A percentile compares a stretch with the other conserved stretches of the same genome.
Conservation (phyloP, 768 basidiomycete species). For the Calocera cornea region DNA sequence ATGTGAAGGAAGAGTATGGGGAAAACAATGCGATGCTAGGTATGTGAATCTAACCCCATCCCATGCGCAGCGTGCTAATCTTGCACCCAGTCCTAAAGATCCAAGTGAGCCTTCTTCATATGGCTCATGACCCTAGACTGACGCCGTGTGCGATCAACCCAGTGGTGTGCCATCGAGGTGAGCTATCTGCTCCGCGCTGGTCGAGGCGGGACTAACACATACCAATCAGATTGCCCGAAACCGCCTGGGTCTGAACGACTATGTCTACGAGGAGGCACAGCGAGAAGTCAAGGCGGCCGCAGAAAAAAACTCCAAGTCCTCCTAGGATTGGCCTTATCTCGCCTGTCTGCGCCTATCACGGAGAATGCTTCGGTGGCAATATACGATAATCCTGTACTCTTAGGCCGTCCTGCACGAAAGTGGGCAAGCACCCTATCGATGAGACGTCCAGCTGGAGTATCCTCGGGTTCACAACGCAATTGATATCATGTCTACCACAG, state of each 20-base stretch:
- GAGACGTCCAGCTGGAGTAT: too few relatives aligned
- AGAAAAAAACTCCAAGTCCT: slow-evolving; percentile 40
- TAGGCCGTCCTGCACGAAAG: too few relatives aligned
- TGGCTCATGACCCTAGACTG: neutral
- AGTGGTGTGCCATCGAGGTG: slow-evolving; percentile 3
- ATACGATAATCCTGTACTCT: too few relatives aligned
- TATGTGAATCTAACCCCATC: slow-evolving; percentile 23
- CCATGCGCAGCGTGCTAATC: neutral
- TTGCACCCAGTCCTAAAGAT: slow-evolving; percentile 17
- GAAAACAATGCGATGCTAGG: slow-evolving; percentile 93
- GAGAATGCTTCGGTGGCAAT: neutral
- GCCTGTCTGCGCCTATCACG: neutral
- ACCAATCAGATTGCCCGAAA: slow-evolving; percentile 63
- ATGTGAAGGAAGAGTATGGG: slow-evolving; percentile 67
- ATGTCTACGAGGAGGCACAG: slow-evolving; percentile 68
- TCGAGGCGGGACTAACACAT: neutral
- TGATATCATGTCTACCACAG: too few relatives aligned
- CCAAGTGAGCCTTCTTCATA: slow-evolving; percentile 7
- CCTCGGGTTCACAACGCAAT: too few relatives aligned
- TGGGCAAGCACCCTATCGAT: too few relatives aligned
- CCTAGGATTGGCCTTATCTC: neutral
- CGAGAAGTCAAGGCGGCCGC: slow-evolving; percentile 42
- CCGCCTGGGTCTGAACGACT: slow-evolving; percentile 77
- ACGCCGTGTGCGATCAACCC: neutral
- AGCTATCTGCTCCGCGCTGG: neutral